Evolutionary conservation across 345 rosid genomes (phyloP).

Genomic region (Gossypium ekmanianum): DNA sequence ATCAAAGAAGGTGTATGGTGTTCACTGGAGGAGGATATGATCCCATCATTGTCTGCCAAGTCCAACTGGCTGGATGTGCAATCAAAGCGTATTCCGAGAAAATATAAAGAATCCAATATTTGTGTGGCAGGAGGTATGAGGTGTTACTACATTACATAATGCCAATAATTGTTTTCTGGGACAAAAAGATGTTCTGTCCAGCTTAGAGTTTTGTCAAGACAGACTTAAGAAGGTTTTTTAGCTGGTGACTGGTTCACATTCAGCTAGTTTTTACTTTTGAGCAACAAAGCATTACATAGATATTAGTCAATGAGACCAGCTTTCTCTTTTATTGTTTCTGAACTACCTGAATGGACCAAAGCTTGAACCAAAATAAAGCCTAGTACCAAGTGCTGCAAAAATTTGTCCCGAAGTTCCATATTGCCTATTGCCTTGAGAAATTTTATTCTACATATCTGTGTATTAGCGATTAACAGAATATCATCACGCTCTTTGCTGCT

Average conservation of each 20-base stretch:
- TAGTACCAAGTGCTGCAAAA: background rate
- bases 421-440: background rate
- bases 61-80: slow-evolving; percentile 94
- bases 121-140: slow-evolving; percentile 98
- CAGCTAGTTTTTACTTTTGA: background rate
- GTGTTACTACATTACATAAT: slow-evolving; percentile 28
- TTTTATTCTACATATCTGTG: background rate
- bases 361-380: background rate
- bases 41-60: slow-evolving; percentile 70
- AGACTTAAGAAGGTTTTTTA: background rate
- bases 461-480: background rate
- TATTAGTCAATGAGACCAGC: background rate
- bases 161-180: background rate
- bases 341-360: background rate
- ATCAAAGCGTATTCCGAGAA: slow-evolving; percentile 64
- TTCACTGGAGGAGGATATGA: slow-evolving; percentile 82
- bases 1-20: slow-evolving; percentile 76
- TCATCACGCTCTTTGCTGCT: background rate
- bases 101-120: slow-evolving; percentile 63
- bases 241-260: background rate
- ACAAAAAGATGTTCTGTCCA: background rate
- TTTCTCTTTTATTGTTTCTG: background rate
- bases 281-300: background rate
- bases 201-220: background rate
- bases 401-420: background rate